A percentile compares a stretch with the other conserved stretches of the same genome.
phyloP scores from a whole-genome alignment of 2,329 filamentous ascomycete genomes.

The Pezicula rhizophila region DNA sequence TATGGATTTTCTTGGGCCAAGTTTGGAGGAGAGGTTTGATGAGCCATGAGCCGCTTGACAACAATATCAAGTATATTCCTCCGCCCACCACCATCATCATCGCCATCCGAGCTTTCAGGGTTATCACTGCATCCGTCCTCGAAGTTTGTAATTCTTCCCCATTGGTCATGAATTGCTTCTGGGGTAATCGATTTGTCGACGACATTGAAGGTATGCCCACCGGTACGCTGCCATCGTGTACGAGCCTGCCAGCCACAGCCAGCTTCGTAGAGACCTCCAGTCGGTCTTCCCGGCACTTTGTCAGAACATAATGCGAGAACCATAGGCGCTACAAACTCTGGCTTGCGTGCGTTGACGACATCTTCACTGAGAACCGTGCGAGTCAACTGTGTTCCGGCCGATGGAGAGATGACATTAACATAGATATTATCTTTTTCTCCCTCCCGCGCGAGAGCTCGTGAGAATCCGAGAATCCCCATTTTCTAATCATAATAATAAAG shows the following conservation, averaged over 20 bases:
- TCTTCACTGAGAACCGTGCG: conserved; percentile 91
- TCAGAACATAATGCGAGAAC: conserved; percentile 82
- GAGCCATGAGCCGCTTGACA: conserved; percentile 48
- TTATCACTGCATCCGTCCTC: conserved; percentile 82
- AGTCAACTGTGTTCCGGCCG: conserved; percentile 94
- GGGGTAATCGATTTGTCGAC: conserved; percentile 76
- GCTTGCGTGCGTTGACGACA: conserved; percentile 98
- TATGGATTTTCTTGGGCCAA: conserved; percentile 50
- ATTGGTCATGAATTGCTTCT: conserved; percentile 72
- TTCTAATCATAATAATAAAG: conserved; percentile 45
- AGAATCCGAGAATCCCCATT: conserved; percentile 91
- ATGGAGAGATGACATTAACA: conserved; percentile 96
- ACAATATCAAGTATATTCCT: conserved; percentile 76
- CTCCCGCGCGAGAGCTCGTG: conserved; percentile 84
- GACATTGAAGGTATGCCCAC: conserved; percentile 85
- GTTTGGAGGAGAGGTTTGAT: conserved; percentile 22
- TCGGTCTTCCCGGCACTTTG: conserved; percentile 76
- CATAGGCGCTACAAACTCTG: conserved; percentile 92
- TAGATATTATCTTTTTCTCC: conserved; percentile 96
- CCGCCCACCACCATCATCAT: conserved; percentile 69
- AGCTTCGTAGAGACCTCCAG: conserved; percentile 87
- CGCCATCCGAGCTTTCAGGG: conserved; percentile 70
- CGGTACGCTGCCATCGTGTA: conserved; percentile 91
- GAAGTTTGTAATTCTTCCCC: conserved; percentile 78
- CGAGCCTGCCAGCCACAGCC: conserved; percentile 88